A percentile compares a stretch with the other conserved stretches of the same genome.
phyloP scores from a whole-genome alignment of 1,139 yeast genomes.

The Eremothecium gossypii region DNA sequence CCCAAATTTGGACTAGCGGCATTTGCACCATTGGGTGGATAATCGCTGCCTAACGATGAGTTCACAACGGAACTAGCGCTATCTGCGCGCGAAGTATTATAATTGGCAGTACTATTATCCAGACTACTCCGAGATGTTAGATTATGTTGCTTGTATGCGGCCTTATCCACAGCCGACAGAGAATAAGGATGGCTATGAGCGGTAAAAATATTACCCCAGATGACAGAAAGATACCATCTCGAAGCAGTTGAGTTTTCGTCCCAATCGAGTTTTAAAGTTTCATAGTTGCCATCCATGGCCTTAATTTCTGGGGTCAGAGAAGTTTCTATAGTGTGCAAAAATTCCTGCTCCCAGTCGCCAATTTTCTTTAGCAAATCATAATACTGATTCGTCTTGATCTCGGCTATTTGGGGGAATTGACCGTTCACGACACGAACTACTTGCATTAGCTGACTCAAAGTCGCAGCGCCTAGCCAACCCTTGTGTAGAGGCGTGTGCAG shows the following conservation, averaged over 20 bases:
- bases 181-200: slow-evolving; percentile 20
- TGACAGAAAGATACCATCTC: slow-evolving; percentile 7
- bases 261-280: slow-evolving; percentile 6
- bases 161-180: slow-evolving; percentile 1
- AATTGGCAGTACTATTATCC: background rate
- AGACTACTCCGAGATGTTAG: background rate
- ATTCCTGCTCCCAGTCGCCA: slow-evolving; percentile 25
- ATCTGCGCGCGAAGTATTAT: background rate
- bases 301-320: background rate
- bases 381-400: slow-evolving; percentile 30
- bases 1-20: too few relatives aligned
- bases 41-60: too few relatives aligned
- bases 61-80: too few relatives aligned
- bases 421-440: slow-evolving; percentile 34
- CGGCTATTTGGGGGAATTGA: slow-evolving; percentile 32
- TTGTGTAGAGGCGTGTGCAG: slow-evolving; percentile 40
- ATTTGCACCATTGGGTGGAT: slow-evolving; percentile 10
- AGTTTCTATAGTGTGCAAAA: background rate
- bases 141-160: slow-evolving; percentile 1
- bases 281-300: background rate
- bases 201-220: slow-evolving; percentile 55
- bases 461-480: slow-evolving; percentile 55
- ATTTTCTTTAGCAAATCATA: slow-evolving; percentile 5
- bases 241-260: slow-evolving; percentile 2
- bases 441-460: slow-evolving; percentile 39